Evolutionary conservation across 345 rosid genomes (phyloP).

Genomic region (Pugionium cornutum): DNA sequence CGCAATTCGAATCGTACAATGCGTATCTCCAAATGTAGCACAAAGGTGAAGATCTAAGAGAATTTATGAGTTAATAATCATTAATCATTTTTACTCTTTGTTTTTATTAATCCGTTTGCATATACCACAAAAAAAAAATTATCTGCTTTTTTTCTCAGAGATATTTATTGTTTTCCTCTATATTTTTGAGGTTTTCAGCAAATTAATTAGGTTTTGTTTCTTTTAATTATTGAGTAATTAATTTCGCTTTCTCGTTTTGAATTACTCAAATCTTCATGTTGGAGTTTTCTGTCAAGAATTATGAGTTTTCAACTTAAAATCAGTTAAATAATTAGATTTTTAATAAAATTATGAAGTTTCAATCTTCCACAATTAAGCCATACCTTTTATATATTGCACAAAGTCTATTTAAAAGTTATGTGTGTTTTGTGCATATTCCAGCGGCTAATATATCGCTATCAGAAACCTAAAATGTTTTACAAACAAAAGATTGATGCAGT

Average conservation of each 20-base stretch:
- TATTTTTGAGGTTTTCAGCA: constrained; percentile 29
- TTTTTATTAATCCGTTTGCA: constrained; percentile 32
- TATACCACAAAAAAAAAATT: constrained; percentile 20
- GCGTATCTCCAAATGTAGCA: constrained; percentile 47
- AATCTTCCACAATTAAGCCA: no score
- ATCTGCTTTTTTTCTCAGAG: constrained; percentile 1
- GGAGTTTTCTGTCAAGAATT: no score
- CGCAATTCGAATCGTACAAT: constrained; percentile 57
- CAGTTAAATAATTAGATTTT: no score
- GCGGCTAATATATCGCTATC: background rate
- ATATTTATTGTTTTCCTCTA: constrained; percentile 8
- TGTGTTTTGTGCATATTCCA: background rate
- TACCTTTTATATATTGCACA: no score
- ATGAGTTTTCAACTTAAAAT: no score
- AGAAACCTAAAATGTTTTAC: constrained; percentile 4
- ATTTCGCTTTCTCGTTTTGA: background rate
- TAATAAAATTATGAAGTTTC: no score
- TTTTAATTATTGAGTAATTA: constrained; percentile 18
- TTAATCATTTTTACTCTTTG: constrained; percentile 21
- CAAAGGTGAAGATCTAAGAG: constrained; percentile 33
- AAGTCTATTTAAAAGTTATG: no score
- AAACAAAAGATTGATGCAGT: background rate
- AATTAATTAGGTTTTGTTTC: constrained; percentile 22
- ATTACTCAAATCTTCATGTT: no score
- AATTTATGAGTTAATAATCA: constrained; percentile 24